Base-by-base conservation (phyloP, 805 yeast genomes). In the Deakozyma indianensis region DNA sequence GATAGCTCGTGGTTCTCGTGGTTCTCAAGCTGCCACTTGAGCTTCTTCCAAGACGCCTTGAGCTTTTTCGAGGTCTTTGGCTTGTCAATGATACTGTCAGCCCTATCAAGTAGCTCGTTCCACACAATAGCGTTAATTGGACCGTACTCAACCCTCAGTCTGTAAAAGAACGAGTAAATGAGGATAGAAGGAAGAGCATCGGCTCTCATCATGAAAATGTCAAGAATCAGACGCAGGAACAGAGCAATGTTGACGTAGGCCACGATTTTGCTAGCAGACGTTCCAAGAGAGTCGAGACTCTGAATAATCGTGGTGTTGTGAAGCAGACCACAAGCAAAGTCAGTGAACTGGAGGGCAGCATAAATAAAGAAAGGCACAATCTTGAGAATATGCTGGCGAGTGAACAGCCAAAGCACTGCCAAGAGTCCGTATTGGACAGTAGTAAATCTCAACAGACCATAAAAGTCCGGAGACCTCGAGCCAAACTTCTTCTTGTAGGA, bases 341-440 rank as follows among this genome's bases (percentile, higher is more conserved):
- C 75, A 54, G 82, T 65, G 2, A 75, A 77, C 58, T 87, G 95
- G 71, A 87, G 83, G 11, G 75, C 55, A 2, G 95, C 78, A 59
- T 80, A 86, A 41, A 80, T 64, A 22, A 74, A 64, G 58, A 78
- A 87, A 43, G 95, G 90, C 21, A 78, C 57, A 48, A 80, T 63
- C 2, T 90, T 71, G 45, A 83, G 55, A 23, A 75, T 61, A 47
- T 75, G 72, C 48, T 68, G 71, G 23, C 80, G 78, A 52, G 84
- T 73, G 43, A 76, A 56, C 53, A 70, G 62, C 75, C 75, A 73
- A 23, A 65, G 67, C 48, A 70, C 53, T 42, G 76, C 79, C 49
- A 77, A 61, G 2, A 73, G 50, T 46, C 77, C 63, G 54, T 73
- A 75, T 60, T 83, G 94, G 66, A 80, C 80, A 60, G 81, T 82